These are phyloP conservation scores for Aureobasidium lini DNA, from an alignment of 2,329 filamentous ascomycete species.

Conservation along the genomic window DNA sequence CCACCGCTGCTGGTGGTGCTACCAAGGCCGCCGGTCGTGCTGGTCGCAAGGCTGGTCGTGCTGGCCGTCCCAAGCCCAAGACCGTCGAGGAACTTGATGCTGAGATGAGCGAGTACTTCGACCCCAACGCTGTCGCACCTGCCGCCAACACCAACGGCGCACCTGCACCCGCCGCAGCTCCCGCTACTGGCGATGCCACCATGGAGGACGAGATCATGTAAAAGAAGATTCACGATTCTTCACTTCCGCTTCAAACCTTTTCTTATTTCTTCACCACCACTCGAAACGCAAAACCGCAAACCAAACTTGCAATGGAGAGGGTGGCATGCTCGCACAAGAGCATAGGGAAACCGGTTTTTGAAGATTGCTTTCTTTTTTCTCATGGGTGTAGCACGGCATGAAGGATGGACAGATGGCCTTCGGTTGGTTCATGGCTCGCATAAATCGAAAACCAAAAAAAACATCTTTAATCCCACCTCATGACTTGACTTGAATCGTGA, in stretches of 20 bases:
- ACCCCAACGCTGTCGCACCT: conserved; percentile 33
- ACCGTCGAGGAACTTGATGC: conserved; percentile 91
- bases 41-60: conserved; percentile 47
- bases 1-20: conserved; percentile 62
- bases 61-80: conserved; percentile 68
- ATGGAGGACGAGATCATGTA: conserved; percentile 51
- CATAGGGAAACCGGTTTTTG: neutral
- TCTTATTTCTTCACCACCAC: neutral
- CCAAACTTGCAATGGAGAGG: neutral
- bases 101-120: conserved; percentile 96
- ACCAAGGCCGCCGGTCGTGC: conserved; percentile 40
- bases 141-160: conserved; percentile 39
- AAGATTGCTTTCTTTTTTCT: neutral
- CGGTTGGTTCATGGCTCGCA: neutral
- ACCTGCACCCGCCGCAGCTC: conserved; percentile 35
- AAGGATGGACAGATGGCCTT: neutral
- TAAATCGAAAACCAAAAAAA: neutral
- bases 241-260: neutral
- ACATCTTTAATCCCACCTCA: neutral
- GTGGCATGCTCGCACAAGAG: neutral
- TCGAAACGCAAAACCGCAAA: neutral
- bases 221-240: conserved; percentile 17
- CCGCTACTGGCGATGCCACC: conserved; percentile 43
- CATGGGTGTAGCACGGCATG: neutral
- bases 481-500: neutral